Evolutionary conservation across 805 yeast species (phyloP).

Genomic region (Wickerhamiella shivajii): DNA sequence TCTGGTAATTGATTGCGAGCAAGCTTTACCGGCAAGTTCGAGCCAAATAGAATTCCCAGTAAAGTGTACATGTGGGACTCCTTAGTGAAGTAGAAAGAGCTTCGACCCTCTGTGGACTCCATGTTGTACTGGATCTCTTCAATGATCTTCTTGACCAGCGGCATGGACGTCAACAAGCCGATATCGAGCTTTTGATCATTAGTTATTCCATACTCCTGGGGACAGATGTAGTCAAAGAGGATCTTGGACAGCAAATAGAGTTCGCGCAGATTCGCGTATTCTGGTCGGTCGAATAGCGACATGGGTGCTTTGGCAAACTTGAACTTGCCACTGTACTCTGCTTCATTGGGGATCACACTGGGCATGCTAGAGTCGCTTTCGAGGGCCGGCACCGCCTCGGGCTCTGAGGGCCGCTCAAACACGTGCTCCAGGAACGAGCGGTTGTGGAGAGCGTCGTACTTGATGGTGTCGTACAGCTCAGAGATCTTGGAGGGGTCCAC

Average conservation of each 20-base stretch:
- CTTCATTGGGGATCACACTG: conserved; percentile 19
- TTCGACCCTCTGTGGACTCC: conserved; percentile 68
- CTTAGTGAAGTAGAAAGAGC: conserved; percentile 84
- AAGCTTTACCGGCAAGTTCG: conserved; percentile 87
- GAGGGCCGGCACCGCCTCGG: conserved; percentile 15
- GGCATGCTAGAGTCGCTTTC: conserved; percentile 27
- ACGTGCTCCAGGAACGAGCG: conserved; percentile 74
- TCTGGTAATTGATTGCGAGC: conserved; percentile 94
- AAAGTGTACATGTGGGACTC: conserved; percentile 94
- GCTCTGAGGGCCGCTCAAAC: conserved; percentile 33
- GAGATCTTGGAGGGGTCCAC: conserved; percentile 96
- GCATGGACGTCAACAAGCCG: conserved; percentile 86
- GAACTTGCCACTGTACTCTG: conserved; percentile 21
- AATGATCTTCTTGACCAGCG: conserved; percentile 77
- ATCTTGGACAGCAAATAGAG: conserved; percentile 82
- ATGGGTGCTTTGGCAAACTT: conserved; percentile 22
- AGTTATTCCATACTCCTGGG: conserved; percentile 96
- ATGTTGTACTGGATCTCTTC: conserved; percentile 69
- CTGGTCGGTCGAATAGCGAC: conserved; percentile 60
- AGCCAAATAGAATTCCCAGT: conserved; percentile 77
- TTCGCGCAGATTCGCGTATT: conserved; percentile 70
- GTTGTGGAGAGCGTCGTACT: conserved; percentile 93
- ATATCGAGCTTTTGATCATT: conserved; percentile 91
- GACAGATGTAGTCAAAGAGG: conserved; percentile 91
- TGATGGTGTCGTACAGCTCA: conserved; percentile 95